Percentiles rank a stretch among this genome's conserved stretches.
phyloP scores from a whole-genome alignment of 2,329 filamentous ascomycete species.

The Arachnomyces sp. region DNA sequence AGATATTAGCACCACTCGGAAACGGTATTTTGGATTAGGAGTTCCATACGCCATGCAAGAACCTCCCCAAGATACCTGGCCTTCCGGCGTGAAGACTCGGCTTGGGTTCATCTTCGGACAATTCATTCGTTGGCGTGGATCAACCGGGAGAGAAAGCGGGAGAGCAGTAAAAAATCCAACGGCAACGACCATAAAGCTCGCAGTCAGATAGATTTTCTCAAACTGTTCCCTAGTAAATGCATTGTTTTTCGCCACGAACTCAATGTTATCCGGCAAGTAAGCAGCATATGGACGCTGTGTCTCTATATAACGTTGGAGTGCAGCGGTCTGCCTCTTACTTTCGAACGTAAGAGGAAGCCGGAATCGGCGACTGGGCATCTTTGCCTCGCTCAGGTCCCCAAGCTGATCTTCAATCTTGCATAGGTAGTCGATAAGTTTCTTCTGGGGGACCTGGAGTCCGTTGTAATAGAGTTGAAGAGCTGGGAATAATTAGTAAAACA shows the following conservation, averaged over 20 bases:
- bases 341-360: slow-evolving; percentile 40
- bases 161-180: slow-evolving; percentile 52
- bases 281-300: slow-evolving; percentile 55
- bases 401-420: slow-evolving; percentile 31
- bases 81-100: slow-evolving; percentile 50
- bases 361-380: slow-evolving; percentile 39
- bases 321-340: slow-evolving; percentile 35
- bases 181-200: slow-evolving; percentile 45
- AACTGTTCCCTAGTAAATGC: slow-evolving; percentile 43
- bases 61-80: slow-evolving; percentile 50
- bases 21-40: neutral
- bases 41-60: slow-evolving; percentile 39
- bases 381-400: slow-evolving; percentile 33
- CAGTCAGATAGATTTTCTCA: slow-evolving; percentile 44
- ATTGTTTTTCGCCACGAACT: slow-evolving; percentile 51
- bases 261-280: slow-evolving; percentile 56
- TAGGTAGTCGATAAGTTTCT: slow-evolving; percentile 30
- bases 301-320: slow-evolving; percentile 53
- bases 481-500: slow-evolving; percentile 10
- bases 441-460: slow-evolving; percentile 31
- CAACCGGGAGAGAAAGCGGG: slow-evolving; percentile 46
- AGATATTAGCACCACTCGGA: neutral
- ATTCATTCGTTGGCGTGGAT: slow-evolving; percentile 47
- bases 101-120: slow-evolving; percentile 52
- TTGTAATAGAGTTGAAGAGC: slow-evolving; percentile 42